phyloP scores from a whole-genome alignment of 2,329 filamentous ascomycete species.

The Saccharata proteae region DNA sequence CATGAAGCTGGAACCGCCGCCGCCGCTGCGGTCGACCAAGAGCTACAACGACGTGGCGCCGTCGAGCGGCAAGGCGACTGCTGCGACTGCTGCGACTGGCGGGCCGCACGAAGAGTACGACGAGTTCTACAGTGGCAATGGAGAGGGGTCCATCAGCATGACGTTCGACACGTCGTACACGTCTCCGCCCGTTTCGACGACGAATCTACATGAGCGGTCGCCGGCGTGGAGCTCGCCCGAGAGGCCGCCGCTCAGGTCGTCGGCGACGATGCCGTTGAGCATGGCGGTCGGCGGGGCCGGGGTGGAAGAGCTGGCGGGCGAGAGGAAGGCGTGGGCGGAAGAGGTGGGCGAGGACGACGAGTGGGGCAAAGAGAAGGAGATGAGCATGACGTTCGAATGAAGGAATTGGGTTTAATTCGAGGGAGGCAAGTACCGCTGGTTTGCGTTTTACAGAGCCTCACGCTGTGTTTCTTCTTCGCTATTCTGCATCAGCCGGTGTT shows the following conservation, averaged over 20 bases:
- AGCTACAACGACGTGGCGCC: conserved; percentile 16
- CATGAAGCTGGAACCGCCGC: conserved; percentile 55
- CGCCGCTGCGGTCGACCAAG: conserved; percentile 25
- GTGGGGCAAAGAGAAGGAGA: conserved; percentile 34
- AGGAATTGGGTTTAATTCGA: too few species aligned
- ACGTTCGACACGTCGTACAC: conserved; percentile 31
- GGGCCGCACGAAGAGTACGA: conserved; percentile 23
- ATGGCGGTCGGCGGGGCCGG: conserved; percentile 7
- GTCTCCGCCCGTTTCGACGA: conserved; percentile 12
- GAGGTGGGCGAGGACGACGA: conserved; percentile 34
- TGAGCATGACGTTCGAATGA: conserved; percentile 37
- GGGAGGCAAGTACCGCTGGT: too few species aligned
- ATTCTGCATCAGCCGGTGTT: too few species aligned
- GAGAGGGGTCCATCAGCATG: conserved; percentile 24
- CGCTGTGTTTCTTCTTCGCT: too few species aligned
- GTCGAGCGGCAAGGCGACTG: background rate
- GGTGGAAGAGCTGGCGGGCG: conserved; percentile 11
- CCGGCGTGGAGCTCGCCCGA: conserved; percentile 14
- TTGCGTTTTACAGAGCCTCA: too few species aligned
- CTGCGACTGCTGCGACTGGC: conserved; percentile 10
- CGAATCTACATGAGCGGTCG: conserved; percentile 9
- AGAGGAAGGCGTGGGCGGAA: conserved; percentile 36
- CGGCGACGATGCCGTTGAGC: conserved; percentile 18
- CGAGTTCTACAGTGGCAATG: conserved; percentile 19
- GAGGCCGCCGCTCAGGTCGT: conserved; percentile 18